These are phyloP conservation scores for Apiospora sp. DNA, from an alignment of 2,329 filamentous ascomycete genomes.

Conservation along the genomic window DNA sequence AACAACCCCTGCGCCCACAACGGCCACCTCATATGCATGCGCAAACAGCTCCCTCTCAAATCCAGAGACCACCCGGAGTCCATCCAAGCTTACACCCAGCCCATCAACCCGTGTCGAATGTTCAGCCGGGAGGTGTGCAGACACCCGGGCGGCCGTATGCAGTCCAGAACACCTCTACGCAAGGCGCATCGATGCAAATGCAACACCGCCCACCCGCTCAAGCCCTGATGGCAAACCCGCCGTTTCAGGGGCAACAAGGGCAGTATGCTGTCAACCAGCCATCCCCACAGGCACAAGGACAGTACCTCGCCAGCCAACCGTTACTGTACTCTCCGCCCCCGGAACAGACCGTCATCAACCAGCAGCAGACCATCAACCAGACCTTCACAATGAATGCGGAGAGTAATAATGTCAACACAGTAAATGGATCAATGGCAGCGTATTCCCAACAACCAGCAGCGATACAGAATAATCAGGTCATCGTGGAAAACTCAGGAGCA, in stretches of 20 bases:
- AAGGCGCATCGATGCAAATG: constrained; percentile 31
- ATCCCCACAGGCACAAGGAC: not conserved
- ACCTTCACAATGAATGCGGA: not conserved
- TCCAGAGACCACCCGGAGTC: constrained; percentile 27
- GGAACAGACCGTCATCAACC: not conserved
- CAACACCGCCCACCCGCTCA: constrained; percentile 29
- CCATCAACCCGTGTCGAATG: constrained; percentile 28
- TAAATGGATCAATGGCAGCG: not conserved
- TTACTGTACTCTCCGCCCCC: not conserved
- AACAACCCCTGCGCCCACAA: constrained; percentile 23
- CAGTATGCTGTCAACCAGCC: not conserved
- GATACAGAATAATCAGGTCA: not conserved
- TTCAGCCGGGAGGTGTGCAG: constrained; percentile 35
- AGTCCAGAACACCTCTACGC: constrained; percentile 34
- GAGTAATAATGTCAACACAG: not conserved
- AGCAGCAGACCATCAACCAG: constrained; percentile 19
- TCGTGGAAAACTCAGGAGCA: not conserved
- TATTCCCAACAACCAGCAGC: not conserved
- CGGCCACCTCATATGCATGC: constrained; percentile 22
- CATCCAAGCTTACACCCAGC: constrained; percentile 25
- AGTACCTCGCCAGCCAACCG: constrained; percentile 19
- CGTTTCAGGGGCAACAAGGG: not conserved
- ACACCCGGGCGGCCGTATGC: constrained; percentile 35
- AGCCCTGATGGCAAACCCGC: constrained; percentile 25
- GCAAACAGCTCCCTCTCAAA: constrained; percentile 32